Evolutionary conservation across 2,329 filamentous ascomycete genomes (phyloP).

Genomic region (Phaeosphaeria sp.): DNA sequence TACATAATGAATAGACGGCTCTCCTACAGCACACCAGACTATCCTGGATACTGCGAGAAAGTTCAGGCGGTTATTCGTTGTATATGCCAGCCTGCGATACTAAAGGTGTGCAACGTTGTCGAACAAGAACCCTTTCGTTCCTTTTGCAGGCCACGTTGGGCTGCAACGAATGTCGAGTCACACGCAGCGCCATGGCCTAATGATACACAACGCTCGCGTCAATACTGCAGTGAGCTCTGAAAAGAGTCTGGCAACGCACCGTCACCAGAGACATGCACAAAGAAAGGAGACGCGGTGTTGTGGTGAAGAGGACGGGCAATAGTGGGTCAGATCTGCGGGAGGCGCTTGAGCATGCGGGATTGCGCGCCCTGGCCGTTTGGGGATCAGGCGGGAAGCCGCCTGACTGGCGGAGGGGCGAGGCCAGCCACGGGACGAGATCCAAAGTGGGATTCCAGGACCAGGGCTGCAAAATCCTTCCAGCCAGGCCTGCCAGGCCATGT

Average conservation of each 20-base stretch:
- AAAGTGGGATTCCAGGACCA: conserved; percentile 11
- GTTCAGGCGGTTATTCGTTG: background rate
- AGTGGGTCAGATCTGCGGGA: conserved; percentile 14
- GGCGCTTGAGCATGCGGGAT: conserved; percentile 8
- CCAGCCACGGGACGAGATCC: conserved; percentile 8
- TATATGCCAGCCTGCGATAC: background rate
- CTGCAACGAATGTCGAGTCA: conserved; percentile 1
- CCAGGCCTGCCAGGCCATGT: conserved; percentile 5
- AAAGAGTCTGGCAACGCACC: background rate
- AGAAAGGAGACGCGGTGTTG: background rate
- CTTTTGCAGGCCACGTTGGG: conserved; percentile 11
- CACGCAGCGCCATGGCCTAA: background rate
- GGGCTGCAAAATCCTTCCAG: conserved; percentile 13
- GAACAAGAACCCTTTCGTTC: background rate
- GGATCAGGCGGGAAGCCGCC: conserved; percentile 5
- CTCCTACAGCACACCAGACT: background rate
- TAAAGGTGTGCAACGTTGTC: background rate
- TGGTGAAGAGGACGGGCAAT: conserved; percentile 1
- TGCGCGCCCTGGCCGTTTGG: conserved; percentile 11
- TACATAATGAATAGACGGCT: background rate
- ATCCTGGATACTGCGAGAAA: background rate
- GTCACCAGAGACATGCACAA: background rate
- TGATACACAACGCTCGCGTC: background rate
- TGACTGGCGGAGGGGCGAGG: conserved; percentile 4
- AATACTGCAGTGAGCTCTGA: background rate